Conservation (phyloP, 176 grass and related monocot genomes). For the Oryza officinalis region DNA sequence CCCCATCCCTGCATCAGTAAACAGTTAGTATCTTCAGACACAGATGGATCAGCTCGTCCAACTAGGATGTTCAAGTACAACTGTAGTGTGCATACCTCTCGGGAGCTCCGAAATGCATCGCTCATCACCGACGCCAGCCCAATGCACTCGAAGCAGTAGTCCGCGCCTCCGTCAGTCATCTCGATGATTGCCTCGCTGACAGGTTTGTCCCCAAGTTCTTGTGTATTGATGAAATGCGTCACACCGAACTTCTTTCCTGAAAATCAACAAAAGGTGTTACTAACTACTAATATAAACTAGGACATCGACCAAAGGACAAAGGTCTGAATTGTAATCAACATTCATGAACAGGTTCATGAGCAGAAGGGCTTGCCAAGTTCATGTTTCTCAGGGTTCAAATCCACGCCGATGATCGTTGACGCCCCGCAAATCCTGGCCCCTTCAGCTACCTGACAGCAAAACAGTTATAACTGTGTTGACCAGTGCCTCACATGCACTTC, state of each 20-base stretch:
- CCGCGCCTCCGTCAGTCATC: slow-evolving; percentile 75
- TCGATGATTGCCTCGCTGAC: slow-evolving; percentile 69
- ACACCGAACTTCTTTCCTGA: slow-evolving; percentile 80
- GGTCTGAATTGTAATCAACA: not conserved
- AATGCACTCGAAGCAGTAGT: slow-evolving; percentile 87
- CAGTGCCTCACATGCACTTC: not conserved
- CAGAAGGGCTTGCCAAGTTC: slow-evolving; percentile 54
- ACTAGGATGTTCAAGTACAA: not conserved
- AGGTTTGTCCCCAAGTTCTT: slow-evolving; percentile 63
- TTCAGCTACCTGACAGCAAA: slow-evolving; percentile 63
- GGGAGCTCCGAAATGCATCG: slow-evolving; percentile 67
- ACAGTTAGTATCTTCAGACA: not conserved
- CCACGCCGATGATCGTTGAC: slow-evolving; percentile 78
- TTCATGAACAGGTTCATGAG: slow-evolving; percentile 2
- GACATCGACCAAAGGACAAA: not conserved
- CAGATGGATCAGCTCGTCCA: not conserved
- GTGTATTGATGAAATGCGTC: slow-evolving; percentile 78
- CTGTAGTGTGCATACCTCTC: slow-evolving; percentile 23
- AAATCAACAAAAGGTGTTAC: not conserved
- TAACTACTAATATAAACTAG: not conserved
- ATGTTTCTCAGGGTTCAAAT: slow-evolving; percentile 70
- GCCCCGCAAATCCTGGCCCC: slow-evolving; percentile 73
- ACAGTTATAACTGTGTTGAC: not conserved
- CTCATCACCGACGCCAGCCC: slow-evolving; percentile 71
- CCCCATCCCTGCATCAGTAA: slow-evolving; percentile 66